Conservation (phyloP, 1,284 basidiomycete genomes). For the Cystobasidium pallidum region DNA sequence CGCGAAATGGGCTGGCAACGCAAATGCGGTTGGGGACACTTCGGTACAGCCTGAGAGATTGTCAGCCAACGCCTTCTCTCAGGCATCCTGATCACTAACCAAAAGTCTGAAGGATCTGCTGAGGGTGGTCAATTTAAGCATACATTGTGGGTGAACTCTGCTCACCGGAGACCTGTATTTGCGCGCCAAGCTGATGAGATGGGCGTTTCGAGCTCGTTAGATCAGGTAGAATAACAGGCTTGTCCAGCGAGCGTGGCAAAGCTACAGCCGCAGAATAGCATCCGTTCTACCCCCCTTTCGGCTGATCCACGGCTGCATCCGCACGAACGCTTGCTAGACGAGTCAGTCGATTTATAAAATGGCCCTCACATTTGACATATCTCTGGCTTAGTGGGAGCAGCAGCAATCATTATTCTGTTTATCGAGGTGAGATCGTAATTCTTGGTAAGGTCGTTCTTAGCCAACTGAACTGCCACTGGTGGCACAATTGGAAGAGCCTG, state of each 20-base stretch:
- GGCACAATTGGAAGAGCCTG: conserved; percentile 47
- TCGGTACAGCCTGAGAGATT: conserved; percentile 4
- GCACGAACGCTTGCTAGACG: neutral
- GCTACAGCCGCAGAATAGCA: no score
- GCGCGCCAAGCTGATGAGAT: neutral
- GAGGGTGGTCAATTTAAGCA: neutral
- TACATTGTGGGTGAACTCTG: neutral
- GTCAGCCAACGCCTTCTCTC: neutral
- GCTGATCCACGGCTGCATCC: no score
- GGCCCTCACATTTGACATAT: conserved; percentile 15
- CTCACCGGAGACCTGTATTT: conserved; percentile 21
- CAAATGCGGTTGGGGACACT: conserved; percentile 9
- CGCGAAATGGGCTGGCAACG: conserved; percentile 12
- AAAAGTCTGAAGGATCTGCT: conserved; percentile 18
- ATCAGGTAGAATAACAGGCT: no score
- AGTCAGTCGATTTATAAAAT: neutral
- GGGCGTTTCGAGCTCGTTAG: neutral
- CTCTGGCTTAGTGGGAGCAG: conserved; percentile 34
- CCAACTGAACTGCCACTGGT: conserved; percentile 49
- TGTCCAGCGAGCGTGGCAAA: no score
- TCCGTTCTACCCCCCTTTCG: no score
- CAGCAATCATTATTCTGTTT: conserved; percentile 45
- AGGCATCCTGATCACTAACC: neutral
- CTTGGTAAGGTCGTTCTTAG: conserved; percentile 48
- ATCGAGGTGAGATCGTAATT: conserved; percentile 48